Conservation (phyloP, 148 eudicot genomes). For the Chenopodium berlandieri region DNA sequence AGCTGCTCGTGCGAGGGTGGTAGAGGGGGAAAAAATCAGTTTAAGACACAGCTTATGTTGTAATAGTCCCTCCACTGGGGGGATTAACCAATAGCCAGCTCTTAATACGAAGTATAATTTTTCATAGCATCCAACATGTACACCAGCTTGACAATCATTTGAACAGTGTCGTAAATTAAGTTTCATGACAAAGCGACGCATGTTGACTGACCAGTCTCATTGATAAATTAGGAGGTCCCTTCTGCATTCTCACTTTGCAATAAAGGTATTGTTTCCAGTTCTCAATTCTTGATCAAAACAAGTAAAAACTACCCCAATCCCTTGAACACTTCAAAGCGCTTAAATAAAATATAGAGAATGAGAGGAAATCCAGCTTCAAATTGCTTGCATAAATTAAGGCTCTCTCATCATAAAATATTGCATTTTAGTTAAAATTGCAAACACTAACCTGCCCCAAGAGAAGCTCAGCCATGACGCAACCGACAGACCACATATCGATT, state of each 20-base stretch:
- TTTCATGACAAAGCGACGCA: no score
- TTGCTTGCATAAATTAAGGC: no score
- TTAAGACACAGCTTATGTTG: neutral
- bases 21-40: neutral
- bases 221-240: no score
- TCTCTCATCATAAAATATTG: neutral
- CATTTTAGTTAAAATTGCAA: neutral
- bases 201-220: no score
- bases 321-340: neutral
- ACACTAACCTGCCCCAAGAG: slow-evolving; percentile 67
- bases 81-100: neutral
- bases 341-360: neutral
- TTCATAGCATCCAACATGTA: neutral
- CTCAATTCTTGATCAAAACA: no score
- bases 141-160: neutral
- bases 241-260: no score
- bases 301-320: neutral
- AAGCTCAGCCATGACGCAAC: slow-evolving; percentile 88
- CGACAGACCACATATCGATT: slow-evolving; percentile 92
- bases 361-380: neutral
- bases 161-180: neutral
- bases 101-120: neutral
- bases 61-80: neutral
- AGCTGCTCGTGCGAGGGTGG: neutral
- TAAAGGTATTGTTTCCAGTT: no score